These are phyloP conservation scores for Epichloe coenophiala DNA, from an alignment of 2,329 filamentous ascomycete genomes.

Conservation along the genomic window DNA sequence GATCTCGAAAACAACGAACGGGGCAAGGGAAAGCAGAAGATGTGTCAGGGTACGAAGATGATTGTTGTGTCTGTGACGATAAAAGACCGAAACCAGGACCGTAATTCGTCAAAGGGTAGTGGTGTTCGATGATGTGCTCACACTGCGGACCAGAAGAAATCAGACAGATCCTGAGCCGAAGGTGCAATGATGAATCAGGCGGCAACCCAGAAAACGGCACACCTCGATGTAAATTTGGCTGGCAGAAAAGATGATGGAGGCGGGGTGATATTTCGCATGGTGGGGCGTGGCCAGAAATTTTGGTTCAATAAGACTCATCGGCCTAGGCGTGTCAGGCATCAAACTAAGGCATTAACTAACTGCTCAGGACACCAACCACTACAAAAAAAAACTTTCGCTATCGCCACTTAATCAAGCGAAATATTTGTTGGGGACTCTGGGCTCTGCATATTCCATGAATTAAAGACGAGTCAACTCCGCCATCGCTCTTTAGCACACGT, in stretches of 20 bases:
- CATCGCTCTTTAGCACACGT: not conserved
- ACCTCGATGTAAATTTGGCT: not conserved
- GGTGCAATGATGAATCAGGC: slow-evolving; percentile 6
- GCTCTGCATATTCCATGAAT: too few species aligned
- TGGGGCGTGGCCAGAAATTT: slow-evolving; percentile 25
- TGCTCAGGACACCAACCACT: not conserved
- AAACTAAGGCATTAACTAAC: slow-evolving; percentile 22
- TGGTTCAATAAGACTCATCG: slow-evolving; percentile 13
- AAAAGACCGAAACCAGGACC: not conserved
- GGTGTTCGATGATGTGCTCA: not conserved
- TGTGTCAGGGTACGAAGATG: not conserved
- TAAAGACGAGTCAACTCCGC: too few species aligned
- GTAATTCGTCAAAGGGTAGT: not conserved
- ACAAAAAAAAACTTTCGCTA: not conserved
- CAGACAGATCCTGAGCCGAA: slow-evolving; percentile 7
- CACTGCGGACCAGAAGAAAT: not conserved
- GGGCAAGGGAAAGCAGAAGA: slow-evolving; percentile 1
- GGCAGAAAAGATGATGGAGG: slow-evolving; percentile 14
- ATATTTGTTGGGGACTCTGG: too few species aligned
- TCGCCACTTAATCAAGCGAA: not conserved
- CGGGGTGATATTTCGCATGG: slow-evolving; percentile 28
- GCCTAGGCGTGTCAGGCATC: slow-evolving; percentile 18
- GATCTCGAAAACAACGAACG: slow-evolving; percentile 5
- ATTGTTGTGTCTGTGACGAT: not conserved
- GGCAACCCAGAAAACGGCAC: slow-evolving; percentile 9